phyloP scores from a whole-genome alignment of 1,284 basidiomycete genomes.

The Ganoderma multipileum region DNA sequence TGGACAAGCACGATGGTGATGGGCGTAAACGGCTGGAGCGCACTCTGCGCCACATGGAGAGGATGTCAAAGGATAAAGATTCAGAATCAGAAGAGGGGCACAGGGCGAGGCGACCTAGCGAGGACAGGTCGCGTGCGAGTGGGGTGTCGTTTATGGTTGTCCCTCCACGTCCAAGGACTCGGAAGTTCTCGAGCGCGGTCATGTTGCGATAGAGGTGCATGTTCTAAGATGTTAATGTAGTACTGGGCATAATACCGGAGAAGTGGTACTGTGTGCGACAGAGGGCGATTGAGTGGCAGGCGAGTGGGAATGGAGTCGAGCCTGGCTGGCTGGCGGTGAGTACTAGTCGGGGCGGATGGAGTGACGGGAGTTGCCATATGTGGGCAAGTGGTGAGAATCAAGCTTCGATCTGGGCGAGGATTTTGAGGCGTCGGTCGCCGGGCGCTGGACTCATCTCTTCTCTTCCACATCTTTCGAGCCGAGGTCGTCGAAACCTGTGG shows the following conservation, averaged over 20 bases:
- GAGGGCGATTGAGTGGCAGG: not conserved
- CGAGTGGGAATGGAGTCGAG: not conserved
- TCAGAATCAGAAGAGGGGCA: not conserved
- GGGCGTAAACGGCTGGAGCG: slow-evolving; percentile 4
- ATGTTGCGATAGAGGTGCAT: slow-evolving; percentile 11
- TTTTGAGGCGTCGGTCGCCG: slow-evolving; percentile 7
- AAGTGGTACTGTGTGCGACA: not conserved
- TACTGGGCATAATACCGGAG: not conserved
- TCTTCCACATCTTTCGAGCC: slow-evolving; percentile 40
- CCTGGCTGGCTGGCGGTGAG: too few relatives aligned
- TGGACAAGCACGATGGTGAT: not conserved
- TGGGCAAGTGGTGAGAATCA: too few relatives aligned
- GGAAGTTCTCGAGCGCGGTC: slow-evolving; percentile 22
- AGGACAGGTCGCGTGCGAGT: slow-evolving; percentile 5
- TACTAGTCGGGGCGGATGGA: too few relatives aligned
- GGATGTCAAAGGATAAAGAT: not conserved
- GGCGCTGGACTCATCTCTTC: slow-evolving; percentile 21
- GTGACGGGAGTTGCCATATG: slow-evolving; percentile 14
- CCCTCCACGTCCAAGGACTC: slow-evolving; percentile 16
- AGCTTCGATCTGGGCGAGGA: slow-evolving; percentile 19
- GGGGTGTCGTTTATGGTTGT: slow-evolving; percentile 5
- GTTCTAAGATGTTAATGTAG: not conserved
- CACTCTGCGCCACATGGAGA: slow-evolving; percentile 8
- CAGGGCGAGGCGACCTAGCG: not conserved
- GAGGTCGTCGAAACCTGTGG: slow-evolving; percentile 54